A percentile compares a stretch with the other conserved stretches of the same genome.
phyloP scores from a whole-genome alignment of 2,329 filamentous ascomycete species.

The Penicillium sp. region DNA sequence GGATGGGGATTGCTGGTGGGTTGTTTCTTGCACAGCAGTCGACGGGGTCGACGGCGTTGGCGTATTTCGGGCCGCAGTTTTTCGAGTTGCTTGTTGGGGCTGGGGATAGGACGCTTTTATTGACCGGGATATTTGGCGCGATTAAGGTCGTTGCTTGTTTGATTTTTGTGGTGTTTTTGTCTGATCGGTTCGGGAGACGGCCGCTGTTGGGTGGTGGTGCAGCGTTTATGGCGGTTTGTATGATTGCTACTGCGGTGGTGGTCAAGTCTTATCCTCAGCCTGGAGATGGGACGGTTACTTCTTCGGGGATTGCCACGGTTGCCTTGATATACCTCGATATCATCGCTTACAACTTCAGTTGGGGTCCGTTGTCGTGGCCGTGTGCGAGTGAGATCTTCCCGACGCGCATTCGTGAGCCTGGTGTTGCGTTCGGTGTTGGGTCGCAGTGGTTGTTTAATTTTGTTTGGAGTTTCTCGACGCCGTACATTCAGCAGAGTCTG shows the following conservation, averaged over 20 bases:
- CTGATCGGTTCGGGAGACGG: conserved; percentile 53
- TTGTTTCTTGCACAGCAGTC: conserved; percentile 55
- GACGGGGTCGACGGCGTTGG: conserved; percentile 55
- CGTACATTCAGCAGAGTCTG: conserved; percentile 47
- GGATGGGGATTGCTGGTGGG: conserved; percentile 43
- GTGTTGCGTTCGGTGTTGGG: conserved; percentile 40
- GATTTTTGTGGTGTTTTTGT: conserved; percentile 53
- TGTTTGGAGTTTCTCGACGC: conserved; percentile 42
- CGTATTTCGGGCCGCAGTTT: conserved; percentile 56
- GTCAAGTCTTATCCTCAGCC: conserved; percentile 42
- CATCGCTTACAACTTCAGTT: conserved; percentile 45
- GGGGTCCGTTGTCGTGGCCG: conserved; percentile 43
- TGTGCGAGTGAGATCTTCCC: conserved; percentile 42
- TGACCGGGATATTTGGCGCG: conserved; percentile 55
- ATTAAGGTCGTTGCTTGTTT: conserved; percentile 53
- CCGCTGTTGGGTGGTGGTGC: conserved; percentile 52
- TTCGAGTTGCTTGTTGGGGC: conserved; percentile 52
- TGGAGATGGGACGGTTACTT: conserved; percentile 41
- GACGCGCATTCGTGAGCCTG: conserved; percentile 40
- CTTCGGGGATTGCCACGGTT: conserved; percentile 51
- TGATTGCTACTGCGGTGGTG: conserved; percentile 49
- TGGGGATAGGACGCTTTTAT: conserved; percentile 46
- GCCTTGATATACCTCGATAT: conserved; percentile 57
- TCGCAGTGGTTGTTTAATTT: conserved; percentile 44
- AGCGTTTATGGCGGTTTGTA: conserved; percentile 44